Percentiles rank a stretch among this genome's conserved stretches.
Evolutionary conservation across 2,329 filamentous ascomycete genomes (phyloP).

Genomic region (Coniochaeta sp.): DNA sequence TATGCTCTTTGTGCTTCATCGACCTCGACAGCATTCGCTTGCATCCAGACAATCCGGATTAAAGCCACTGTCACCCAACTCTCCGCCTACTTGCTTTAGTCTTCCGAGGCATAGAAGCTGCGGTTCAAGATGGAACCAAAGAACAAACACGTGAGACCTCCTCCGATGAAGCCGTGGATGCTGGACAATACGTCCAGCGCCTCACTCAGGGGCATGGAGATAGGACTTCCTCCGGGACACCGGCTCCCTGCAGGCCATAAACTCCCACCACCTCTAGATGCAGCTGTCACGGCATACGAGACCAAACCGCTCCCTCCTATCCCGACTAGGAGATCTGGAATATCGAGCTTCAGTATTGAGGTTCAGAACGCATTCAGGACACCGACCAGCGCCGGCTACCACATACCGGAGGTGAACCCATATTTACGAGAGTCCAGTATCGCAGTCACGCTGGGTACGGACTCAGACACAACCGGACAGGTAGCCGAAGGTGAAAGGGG

Average conservation of each 20-base stretch:
- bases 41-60: neutral
- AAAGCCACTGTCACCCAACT: neutral
- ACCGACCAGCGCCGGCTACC: neutral
- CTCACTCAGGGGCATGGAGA: neutral
- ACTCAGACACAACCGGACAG: neutral
- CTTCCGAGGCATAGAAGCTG: neutral
- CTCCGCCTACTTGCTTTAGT: neutral
- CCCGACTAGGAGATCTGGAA: neutral
- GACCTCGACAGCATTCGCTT: neutral
- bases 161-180: conserved; percentile 1
- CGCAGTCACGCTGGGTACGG: neutral
- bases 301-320: neutral
- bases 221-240: neutral
- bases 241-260: neutral
- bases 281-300: neutral
- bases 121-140: neutral
- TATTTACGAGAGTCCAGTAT: neutral
- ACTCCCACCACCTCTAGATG: neutral
- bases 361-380: neutral
- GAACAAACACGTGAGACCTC: neutral
- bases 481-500: neutral
- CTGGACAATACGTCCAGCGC: conserved; percentile 1
- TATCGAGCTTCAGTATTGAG: neutral
- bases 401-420: neutral
- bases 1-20: neutral